Base-by-base conservation (phyloP, 2,329 filamentous ascomycete genomes). In the Claviceps capensis region DNA sequence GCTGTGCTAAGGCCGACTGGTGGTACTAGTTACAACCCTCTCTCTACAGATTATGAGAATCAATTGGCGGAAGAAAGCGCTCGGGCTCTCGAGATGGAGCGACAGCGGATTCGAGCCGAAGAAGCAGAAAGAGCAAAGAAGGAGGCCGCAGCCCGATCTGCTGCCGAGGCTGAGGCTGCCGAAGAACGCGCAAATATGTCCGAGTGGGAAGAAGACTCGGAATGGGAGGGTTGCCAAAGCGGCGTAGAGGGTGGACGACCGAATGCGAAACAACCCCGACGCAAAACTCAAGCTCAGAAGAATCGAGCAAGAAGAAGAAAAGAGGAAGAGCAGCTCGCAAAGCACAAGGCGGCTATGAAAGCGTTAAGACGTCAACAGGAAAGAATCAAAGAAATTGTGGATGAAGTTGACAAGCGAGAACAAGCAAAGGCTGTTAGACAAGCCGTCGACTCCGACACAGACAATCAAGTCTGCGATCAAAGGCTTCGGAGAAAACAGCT, bases 1-100 rank as follows among this genome's bases (percentile, higher is more conserved):
- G 83, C 89, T 2, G 85, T 98, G 0, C 75, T 78, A 55, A 86
- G 82, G 62, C 93, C 93, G 1, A 77, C 82, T 6, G 88, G 84
- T 16, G 89, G 88, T 54, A 88, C 84, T 67, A 95, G 88, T 60
- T 98, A 98, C 72, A 98, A 98, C 65, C 93, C 93, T 0, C 73
- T 80, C 5, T 94, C 94, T 60, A 78, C 81, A 56, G 89, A 95
- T 56, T 98, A 94, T 76, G 84, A 90, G 60, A 76, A 79, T 8
- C 79, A 91, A 16, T 72, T 95, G 45, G 76, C 78, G 19, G 74
- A 79, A 43, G 88, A 94, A 67, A 86, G 88, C 46, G 77, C 83
- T 52, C 88, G 86, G 68, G 90, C 85, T 14, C 73, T 96, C 2
- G 85, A 84, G 56, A 79, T 82, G 0, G 91, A 97, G 69, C 78